Conservation (phyloP, 345 rosid genomes). For the Gynandropsis gynandra region DNA sequence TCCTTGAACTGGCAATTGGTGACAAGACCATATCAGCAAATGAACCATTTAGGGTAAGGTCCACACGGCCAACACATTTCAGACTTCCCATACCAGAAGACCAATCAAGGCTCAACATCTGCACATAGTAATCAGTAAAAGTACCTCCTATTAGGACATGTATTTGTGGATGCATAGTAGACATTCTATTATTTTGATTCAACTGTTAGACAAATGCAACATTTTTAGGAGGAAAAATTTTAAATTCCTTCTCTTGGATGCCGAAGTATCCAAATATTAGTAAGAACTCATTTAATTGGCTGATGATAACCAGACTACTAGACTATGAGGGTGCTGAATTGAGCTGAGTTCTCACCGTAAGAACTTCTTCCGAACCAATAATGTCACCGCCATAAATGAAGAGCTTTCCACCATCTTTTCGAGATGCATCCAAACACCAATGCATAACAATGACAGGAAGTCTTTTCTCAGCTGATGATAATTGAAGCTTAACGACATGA, state of each 20-base stretch:
- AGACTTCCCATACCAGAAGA: conserved; percentile 53
- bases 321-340: conserved; percentile 14
- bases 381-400: conserved; percentile 83
- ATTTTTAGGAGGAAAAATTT: conserved; percentile 5
- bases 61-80: conserved; percentile 55
- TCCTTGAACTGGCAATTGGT: conserved; percentile 37
- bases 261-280: neutral
- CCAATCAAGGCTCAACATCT: conserved; percentile 74
- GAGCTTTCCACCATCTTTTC: conserved; percentile 48
- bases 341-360: conserved; percentile 44
- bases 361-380: conserved; percentile 78
- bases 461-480: conserved; percentile 64
- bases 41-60: conserved; percentile 64
- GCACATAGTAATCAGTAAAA: conserved; percentile 25
- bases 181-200: conserved; percentile 16
- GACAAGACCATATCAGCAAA: conserved; percentile 78
- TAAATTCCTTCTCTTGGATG: conserved; percentile 4
- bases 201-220: conserved; percentile 17
- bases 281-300: conserved; percentile 9
- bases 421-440: conserved; percentile 48
- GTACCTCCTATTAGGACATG: conserved; percentile 17
- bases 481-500: conserved; percentile 57
- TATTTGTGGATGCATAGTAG: conserved; percentile 13
- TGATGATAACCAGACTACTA: conserved; percentile 11
- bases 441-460: conserved; percentile 72